Evolutionary conservation across 805 yeast species (phyloP).

Genomic region (Spathaspora sp.): DNA sequence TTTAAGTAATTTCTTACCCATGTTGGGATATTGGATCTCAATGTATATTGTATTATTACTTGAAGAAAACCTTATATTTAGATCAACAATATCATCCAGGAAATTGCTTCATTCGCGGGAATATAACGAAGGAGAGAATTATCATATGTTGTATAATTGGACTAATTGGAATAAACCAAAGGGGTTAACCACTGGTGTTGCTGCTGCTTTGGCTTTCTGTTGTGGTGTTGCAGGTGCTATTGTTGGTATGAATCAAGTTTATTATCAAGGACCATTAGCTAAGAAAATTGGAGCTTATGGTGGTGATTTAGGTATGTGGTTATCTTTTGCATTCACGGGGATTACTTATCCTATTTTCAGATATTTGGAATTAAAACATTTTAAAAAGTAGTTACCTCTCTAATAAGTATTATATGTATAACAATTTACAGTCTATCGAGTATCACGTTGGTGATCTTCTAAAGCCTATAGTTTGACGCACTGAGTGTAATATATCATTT

Average conservation of each 20-base stretch:
- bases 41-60: slow-evolving; percentile 32
- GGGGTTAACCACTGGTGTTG: slow-evolving; percentile 29
- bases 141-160: slow-evolving; percentile 24
- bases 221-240: slow-evolving; percentile 36
- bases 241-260: slow-evolving; percentile 38
- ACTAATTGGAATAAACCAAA: slow-evolving; percentile 23
- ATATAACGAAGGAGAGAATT: slow-evolving; percentile 11
- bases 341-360: slow-evolving; percentile 27
- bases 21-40: slow-evolving; percentile 40
- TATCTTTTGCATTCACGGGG: slow-evolving; percentile 32
- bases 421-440: not conserved
- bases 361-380: slow-evolving; percentile 27
- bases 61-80: slow-evolving; percentile 33
- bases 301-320: slow-evolving; percentile 35
- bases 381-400: slow-evolving; percentile 3
- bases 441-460: too few species aligned
- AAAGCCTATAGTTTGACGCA: too few species aligned
- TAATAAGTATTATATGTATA: not conserved
- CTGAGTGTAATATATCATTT: too few species aligned
- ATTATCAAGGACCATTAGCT: slow-evolving; percentile 37
- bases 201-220: slow-evolving; percentile 27
- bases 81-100: slow-evolving; percentile 16
- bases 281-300: slow-evolving; percentile 25
- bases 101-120: slow-evolving; percentile 24
- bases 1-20: slow-evolving; percentile 36